A percentile compares a stretch with the other conserved stretches of the same genome.
These are phyloP conservation scores for Malus sylvestris DNA, from an alignment of 306 rosid genomes.

Conservation along the genomic window DNA sequence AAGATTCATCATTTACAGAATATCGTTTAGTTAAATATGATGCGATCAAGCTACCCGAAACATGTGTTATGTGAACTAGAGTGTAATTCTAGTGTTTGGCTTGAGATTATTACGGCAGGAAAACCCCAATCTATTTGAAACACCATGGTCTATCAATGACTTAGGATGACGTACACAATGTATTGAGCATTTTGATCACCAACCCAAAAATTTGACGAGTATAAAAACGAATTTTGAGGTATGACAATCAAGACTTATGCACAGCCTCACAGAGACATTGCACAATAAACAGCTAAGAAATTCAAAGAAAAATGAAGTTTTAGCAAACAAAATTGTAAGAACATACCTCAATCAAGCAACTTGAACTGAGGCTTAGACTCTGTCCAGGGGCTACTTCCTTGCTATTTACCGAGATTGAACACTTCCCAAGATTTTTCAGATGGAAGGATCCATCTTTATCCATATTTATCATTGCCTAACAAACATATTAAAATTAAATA, in stretches of 20 bases:
- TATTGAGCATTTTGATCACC: not conserved
- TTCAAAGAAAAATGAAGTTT: not conserved
- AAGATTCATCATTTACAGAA: constrained; percentile 23
- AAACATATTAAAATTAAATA: not conserved
- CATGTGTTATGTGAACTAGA: not conserved
- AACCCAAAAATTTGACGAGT: not conserved
- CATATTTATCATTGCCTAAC: constrained; percentile 76
- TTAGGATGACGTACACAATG: no score
- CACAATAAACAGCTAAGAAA: not conserved
- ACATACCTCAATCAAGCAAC: constrained; percentile 84
- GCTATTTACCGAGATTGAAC: constrained; percentile 59
- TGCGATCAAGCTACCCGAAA: not conserved
- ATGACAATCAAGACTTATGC: not conserved
- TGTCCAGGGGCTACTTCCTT: constrained; percentile 65
- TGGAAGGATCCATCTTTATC: constrained; percentile 63
- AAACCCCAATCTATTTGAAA: not conserved
- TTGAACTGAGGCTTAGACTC: constrained; percentile 48
- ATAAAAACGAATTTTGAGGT: not conserved
- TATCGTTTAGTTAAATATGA: not conserved
- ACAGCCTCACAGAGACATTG: not conserved
- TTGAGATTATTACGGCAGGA: not conserved
- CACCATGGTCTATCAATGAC: no score
- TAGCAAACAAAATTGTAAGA: constrained; percentile 13
- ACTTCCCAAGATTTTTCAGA: constrained; percentile 72
- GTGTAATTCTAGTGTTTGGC: not conserved